These are phyloP conservation scores for Phytophthora pluvialis DNA, from an alignment of 352 stramenopile genomes.

Conservation along the genomic window DNA sequence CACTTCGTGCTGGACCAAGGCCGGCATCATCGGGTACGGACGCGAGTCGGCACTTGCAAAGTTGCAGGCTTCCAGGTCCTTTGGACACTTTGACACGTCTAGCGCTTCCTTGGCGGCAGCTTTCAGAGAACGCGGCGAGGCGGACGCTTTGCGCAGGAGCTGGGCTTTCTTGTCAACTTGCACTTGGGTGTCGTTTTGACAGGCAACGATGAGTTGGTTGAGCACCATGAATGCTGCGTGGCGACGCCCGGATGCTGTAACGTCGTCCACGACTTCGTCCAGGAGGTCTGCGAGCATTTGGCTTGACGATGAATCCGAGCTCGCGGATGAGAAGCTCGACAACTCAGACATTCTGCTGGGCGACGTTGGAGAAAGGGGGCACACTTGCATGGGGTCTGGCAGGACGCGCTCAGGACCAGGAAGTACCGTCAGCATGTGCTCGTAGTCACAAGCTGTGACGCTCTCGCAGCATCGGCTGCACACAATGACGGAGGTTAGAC, in stretches of 20 bases:
- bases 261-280: conserved; percentile 19
- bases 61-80: conserved; percentile 28
- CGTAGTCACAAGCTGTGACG: conserved; percentile 34
- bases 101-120: conserved; percentile 20
- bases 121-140: neutral
- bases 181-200: conserved; percentile 21
- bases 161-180: conserved; percentile 21
- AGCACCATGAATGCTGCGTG: conserved; percentile 32
- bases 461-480: conserved; percentile 33
- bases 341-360: neutral
- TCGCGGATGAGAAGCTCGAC: conserved; percentile 5
- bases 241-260: conserved; percentile 4
- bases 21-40: conserved; percentile 36
- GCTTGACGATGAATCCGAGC: conserved; percentile 15
- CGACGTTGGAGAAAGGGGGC: neutral
- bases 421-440: conserved; percentile 27
- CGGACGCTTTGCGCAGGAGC: conserved; percentile 4
- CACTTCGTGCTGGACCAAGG: neutral
- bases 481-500: conserved; percentile 28
- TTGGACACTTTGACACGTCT: conserved; percentile 27
- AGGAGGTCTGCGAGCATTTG: conserved; percentile 28
- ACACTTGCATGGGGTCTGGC: neutral
- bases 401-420: conserved; percentile 20
- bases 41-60: conserved; percentile 34
- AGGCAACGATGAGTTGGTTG: conserved; percentile 23